Percentiles rank a stretch among this genome's conserved stretches.
Evolutionary conservation across 1,284 basidiomycete species (phyloP).

Genomic region (Porodaedalea pini): DNA sequence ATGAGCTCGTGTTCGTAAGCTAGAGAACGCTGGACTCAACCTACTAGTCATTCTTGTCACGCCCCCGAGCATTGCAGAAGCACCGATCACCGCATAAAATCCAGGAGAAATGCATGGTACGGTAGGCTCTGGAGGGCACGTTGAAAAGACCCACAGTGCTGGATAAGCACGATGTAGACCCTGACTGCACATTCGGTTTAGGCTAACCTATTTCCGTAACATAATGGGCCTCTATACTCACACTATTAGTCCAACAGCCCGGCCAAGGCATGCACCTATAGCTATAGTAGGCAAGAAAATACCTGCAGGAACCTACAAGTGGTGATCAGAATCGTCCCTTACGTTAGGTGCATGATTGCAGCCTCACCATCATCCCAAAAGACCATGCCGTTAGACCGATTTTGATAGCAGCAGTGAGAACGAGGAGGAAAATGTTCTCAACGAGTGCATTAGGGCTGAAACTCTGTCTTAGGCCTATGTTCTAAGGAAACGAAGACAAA

Average conservation of each 20-base stretch:
- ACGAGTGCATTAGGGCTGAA: constrained; percentile 56
- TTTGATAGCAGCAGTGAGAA: constrained; percentile 60
- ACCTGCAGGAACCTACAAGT: constrained; percentile 59
- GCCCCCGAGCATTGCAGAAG: constrained; percentile 76
- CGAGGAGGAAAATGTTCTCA: constrained; percentile 63
- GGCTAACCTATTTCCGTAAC: background rate
- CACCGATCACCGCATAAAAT: constrained; percentile 81
- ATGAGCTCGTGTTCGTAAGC: constrained; percentile 2
- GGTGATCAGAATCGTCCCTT: background rate
- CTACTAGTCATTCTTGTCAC: constrained; percentile 78
- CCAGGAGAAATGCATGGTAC: constrained; percentile 72
- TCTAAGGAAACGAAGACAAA: background rate
- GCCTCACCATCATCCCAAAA: constrained; percentile 68
- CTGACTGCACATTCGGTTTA: constrained; percentile 43
- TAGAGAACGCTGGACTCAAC: constrained; percentile 24
- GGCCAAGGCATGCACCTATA: constrained; percentile 66
- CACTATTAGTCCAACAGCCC: constrained; percentile 67
- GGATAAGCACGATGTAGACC: constrained; percentile 59
- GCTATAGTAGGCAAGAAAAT: constrained; percentile 74
- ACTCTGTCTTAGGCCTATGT: too few relatives aligned
- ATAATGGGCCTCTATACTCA: constrained; percentile 32
- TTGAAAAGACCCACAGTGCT: constrained; percentile 61
- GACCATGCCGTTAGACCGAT: constrained; percentile 67
- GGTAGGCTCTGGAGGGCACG: constrained; percentile 66
- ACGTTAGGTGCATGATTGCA: background rate